Evolutionary conservation across 768 basidiomycete genomes (phyloP), one percentile per base, ranked within the genome.

Genomic region (Rhizopogon vinicolor): DNA sequence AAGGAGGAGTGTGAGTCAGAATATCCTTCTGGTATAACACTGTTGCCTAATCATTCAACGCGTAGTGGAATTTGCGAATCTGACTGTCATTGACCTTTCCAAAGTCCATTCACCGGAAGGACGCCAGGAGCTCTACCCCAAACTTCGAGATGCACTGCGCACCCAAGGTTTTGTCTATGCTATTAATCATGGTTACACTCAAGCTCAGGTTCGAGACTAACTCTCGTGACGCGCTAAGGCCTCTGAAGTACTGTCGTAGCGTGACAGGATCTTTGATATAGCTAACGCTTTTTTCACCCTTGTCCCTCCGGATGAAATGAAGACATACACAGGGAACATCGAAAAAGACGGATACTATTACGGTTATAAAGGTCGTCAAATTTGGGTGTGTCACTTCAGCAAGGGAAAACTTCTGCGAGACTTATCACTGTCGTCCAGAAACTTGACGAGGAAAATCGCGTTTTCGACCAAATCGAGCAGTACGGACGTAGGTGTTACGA

Each of bases 311-410:
- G 75, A 75, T 31, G 78, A 81, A 64, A 79, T 78, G 61, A 58
- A 69, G 48, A 55, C 55, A 28, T 76, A 77, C 56, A 64, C 62
- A 5, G 74, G 69, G 1, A 68, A 64, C 31, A 72, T 72, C 51
- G 74, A 73, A 53, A 65, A 73, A 19, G 69, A 63, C 2, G 75
- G 74, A 1, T 71, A 74, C 2, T 79, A 77, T 58, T 72, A 74
- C 56, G 78, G 78, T 0, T 81, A 79, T 55, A 81, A 81, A 57
- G 66, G 67, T 1, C 69, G 76, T 7, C 69, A 77, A 57, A 76
- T 75, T 58, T 79, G 77, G 78, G 77, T 79, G 41, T 8, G 67
- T 54, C 22, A 22, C 8, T 41, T 18, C 41, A 22, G 10, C 50
- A 53, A 37, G 42, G 44, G 42, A 44, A 41, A 46, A 50, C 44